Base-by-base conservation (phyloP, 768 basidiomycete species). In the Psilocybe cyanescens region DNA sequence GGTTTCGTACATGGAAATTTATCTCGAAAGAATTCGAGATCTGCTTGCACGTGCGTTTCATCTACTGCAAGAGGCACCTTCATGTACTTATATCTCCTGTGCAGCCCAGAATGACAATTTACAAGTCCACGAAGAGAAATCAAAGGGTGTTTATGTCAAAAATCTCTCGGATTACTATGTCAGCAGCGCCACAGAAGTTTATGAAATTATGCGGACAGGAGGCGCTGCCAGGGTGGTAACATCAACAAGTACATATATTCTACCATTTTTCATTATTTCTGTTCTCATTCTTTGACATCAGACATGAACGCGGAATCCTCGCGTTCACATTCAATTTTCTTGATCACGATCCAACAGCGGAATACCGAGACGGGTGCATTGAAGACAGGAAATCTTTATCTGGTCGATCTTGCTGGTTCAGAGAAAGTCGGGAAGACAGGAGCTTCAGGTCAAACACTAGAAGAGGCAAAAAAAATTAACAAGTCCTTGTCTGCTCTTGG, bases 391-490 rank as follows among this genome's bases (percentile, higher is more conserved):
- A 97, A 98, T 69, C 80, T 99, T 9, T 99, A 97, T 74, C 87
- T 99, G 17, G 97, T 99, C 52, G 97, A 99, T 82, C 81, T 99
- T 65, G 97, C 97, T 58, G 97, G 97, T 68, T 97, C 95, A 19
- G 97, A 99, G 77, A 99, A 99, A 78, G 96, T 99, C 59, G 97
- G 97, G 51, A 99, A 99, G 83, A 99, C 97, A 45, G 97, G 97
- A 17, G 97, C 97, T 54, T 98, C 96, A 2, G 97, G 97, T 1
- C 98, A 99, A 75, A 99, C 97, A 28, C 79, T 99, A 7, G 97
- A 99, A 75, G 97, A 99, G 77, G 97, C 97, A 12, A 99, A 99
- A 88, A 99, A 99, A 84, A 99, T 99, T 79, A 99, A 99, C 81
- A 99, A 99, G 77, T 95, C 92, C 30, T 79, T 99, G 29, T 97